These are phyloP conservation scores for Candida cerambycidarum DNA, from an alignment of 805 yeast species.

Conservation along the genomic window DNA sequence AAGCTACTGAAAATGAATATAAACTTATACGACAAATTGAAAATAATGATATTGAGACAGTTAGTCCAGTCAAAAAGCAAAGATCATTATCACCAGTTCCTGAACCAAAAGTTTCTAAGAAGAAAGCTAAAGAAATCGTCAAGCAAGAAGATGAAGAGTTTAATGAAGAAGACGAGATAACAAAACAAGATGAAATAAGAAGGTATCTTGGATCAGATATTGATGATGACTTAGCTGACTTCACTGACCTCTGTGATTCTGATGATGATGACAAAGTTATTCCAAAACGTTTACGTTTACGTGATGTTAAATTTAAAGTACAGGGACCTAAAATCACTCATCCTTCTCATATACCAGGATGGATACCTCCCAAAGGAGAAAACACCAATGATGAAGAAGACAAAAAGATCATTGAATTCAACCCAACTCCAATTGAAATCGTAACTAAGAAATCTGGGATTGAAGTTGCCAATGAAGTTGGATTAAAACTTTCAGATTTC, in stretches of 20 bases:
- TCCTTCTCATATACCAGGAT: slow-evolving; percentile 45
- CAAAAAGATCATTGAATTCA: slow-evolving; percentile 21
- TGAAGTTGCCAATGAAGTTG: slow-evolving; percentile 27
- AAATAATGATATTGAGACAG: not conserved
- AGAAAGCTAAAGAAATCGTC: slow-evolving; percentile 5
- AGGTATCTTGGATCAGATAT: slow-evolving; percentile 7
- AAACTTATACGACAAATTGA: slow-evolving; percentile 14
- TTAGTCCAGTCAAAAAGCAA: not conserved
- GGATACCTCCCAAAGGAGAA: slow-evolving; percentile 33
- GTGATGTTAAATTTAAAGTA: slow-evolving; percentile 29
- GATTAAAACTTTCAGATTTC: slow-evolving; percentile 25
- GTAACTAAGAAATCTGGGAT: slow-evolving; percentile 14
- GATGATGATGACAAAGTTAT: slow-evolving; percentile 4
- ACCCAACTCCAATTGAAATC: slow-evolving; percentile 29
- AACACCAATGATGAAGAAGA: slow-evolving; percentile 17
- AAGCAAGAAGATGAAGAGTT: slow-evolving; percentile 7
- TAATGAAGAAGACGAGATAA: slow-evolving; percentile 3
- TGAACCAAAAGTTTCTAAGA: not conserved
- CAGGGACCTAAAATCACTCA: slow-evolving; percentile 40
- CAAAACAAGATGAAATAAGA: slow-evolving; percentile 1
- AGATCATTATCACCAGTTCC: not conserved
- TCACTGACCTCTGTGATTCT: slow-evolving; percentile 10
- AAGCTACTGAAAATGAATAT: slow-evolving; percentile 23
- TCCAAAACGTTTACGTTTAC: slow-evolving; percentile 19
- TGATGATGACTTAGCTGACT: slow-evolving; percentile 15